Base-by-base conservation (phyloP, 2,329 filamentous ascomycete genomes). In the Plectosphaerella sp. region DNA sequence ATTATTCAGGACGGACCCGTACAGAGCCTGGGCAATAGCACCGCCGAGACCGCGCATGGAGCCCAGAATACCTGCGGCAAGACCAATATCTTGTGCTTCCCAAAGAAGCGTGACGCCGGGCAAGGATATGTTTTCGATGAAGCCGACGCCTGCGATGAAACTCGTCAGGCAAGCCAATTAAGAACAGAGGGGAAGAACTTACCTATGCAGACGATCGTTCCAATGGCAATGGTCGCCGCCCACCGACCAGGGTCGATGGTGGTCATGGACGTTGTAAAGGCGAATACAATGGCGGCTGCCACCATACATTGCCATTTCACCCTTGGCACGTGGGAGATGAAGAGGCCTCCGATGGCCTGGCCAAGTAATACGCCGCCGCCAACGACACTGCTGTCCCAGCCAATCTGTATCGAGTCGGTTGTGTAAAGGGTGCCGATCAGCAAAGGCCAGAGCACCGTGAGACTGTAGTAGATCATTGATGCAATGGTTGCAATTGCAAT, bases 41-140 rank as follows among this genome's bases (percentile, higher is more conserved):
- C 67, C 69, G n/a, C 70, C 69, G 3, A 70, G 65, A 5, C 70
- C 70, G 28, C 75, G 71, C 51, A 77, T 74, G 18, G 69, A 73
- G 11, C 74, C 73, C 28, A 76, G 69, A 20, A 74, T 67, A 16
- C 74, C 74, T 6, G 57, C 72, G 50, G 61, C 73, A 15, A 76
- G 66, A 15, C 74, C 73, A 45, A 76, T 75, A 54, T 77, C 74
- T 55, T 74, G 69, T 5, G 74, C 64, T 52, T 73, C 73, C 60
- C 69, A 74, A 42, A 78, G 67, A 10, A 75, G 66, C 2, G 72
- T 71, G 24, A 77, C 71, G 8, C 70, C 71, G 1, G 72, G 69
- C 48, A 74, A 64, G n/a, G 65, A 61, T 48, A 72, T 62, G 58
- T 69, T 72, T 53, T 72, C 70, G 50, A 72, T 64, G 55, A 65